These are phyloP conservation scores for Fusarium sp. DNA, from an alignment of 2,329 filamentous ascomycete genomes.

Conservation along the genomic window DNA sequence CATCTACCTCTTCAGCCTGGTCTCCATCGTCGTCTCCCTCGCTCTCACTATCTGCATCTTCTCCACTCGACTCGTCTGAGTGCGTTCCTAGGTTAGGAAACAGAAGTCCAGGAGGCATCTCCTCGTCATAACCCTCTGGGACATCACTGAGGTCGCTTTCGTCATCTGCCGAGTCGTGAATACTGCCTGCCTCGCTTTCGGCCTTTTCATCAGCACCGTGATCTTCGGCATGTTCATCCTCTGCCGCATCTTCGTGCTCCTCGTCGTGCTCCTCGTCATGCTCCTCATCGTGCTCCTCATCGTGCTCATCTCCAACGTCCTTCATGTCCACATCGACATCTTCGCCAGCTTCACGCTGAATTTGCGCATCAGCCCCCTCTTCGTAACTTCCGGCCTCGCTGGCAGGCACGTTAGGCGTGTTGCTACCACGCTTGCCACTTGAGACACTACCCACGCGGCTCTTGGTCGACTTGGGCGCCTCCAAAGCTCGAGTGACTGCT, in stretches of 20 bases:
- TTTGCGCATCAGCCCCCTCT: slow-evolving; percentile 53
- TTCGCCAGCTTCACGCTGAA: slow-evolving; percentile 49
- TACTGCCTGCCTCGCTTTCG: slow-evolving; percentile 57
- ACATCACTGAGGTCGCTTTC: slow-evolving; percentile 76
- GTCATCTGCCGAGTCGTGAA: slow-evolving; percentile 72
- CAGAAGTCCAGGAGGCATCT: slow-evolving; percentile 62
- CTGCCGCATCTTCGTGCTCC: slow-evolving; percentile 42
- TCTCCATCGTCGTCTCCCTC: slow-evolving; percentile 46
- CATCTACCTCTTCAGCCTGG: slow-evolving; percentile 31
- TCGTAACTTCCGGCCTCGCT: slow-evolving; percentile 54
- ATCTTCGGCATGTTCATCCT: slow-evolving; percentile 46
- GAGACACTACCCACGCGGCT: slow-evolving; percentile 61
- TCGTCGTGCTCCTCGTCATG: slow-evolving; percentile 41
- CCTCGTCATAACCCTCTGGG: slow-evolving; percentile 65
- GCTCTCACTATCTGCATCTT: slow-evolving; percentile 50
- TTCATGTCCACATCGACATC: slow-evolving; percentile 55
- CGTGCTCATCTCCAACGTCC: slow-evolving; percentile 49
- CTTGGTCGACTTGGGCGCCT: slow-evolving; percentile 59
- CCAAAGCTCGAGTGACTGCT: slow-evolving; percentile 60
- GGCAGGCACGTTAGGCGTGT: slow-evolving; percentile 50
- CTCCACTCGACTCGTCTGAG: slow-evolving; percentile 47
- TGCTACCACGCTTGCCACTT: slow-evolving; percentile 57
- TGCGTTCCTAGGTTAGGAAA: slow-evolving; percentile 58
- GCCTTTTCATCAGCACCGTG: slow-evolving; percentile 50
- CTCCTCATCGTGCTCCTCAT: slow-evolving; percentile 40